Percentiles rank a stretch among this genome's conserved stretches.
Conservation (phyloP, 495 filamentous ascomycete species). For the Tuber borchii region DNA sequence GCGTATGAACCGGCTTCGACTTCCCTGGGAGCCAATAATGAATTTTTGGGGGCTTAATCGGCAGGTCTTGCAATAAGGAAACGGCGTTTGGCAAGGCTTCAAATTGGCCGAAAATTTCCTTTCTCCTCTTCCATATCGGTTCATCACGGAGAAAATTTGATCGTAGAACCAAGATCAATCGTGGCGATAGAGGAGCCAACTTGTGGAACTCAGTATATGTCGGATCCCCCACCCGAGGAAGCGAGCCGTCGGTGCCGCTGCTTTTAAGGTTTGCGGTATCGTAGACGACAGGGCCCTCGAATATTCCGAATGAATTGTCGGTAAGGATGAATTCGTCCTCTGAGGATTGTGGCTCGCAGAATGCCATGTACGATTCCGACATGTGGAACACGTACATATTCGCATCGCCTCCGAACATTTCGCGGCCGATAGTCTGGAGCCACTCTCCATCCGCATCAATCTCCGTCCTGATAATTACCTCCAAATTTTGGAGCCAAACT, state of each 20-base stretch:
- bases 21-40: too few species aligned
- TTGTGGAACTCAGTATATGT: slow-evolving; percentile 45
- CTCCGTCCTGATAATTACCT: too few species aligned
- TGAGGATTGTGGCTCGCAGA: slow-evolving; percentile 45
- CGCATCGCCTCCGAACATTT: slow-evolving; percentile 41
- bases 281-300: slow-evolving; percentile 47
- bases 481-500: too few species aligned
- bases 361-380: slow-evolving; percentile 45
- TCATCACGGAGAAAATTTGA: too few species aligned
- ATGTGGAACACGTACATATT: slow-evolving; percentile 45
- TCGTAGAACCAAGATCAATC: too few species aligned
- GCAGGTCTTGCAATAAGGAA: slow-evolving; percentile 21
- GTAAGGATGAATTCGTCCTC: slow-evolving; percentile 51
- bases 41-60: neutral
- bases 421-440: too few species aligned
- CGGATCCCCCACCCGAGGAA: neutral
- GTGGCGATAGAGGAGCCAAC: slow-evolving; percentile 47
- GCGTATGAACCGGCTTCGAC: too few species aligned
- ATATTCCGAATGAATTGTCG: slow-evolving; percentile 47
- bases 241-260: neutral
- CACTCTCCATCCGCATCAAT: too few species aligned
- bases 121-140: too few species aligned
- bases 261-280: slow-evolving; percentile 12
- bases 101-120: neutral
- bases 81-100: slow-evolving; percentile 8